Evolutionary conservation across 345 rosid species (phyloP).

Genomic region (Arabidopsis thaliana): DNA sequence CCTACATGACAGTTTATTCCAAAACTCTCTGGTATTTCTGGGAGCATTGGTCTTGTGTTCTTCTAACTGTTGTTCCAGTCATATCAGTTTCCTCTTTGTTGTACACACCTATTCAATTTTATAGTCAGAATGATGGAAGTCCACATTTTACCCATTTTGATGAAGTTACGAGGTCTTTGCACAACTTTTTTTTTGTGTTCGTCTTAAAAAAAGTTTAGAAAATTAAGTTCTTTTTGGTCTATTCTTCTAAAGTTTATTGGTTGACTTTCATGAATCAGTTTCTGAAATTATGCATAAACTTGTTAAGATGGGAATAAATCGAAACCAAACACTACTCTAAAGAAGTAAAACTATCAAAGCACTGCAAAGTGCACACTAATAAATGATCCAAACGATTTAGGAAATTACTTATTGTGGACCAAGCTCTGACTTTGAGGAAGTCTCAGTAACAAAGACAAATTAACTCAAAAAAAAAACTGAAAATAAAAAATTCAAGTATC

Average conservation of each 20-base stretch:
- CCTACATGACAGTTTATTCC: neutral
- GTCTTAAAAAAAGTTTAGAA: neutral
- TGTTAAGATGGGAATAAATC: neutral
- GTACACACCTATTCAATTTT: neutral
- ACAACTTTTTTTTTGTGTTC: neutral
- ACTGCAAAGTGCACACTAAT: neutral
- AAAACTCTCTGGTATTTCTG: neutral
- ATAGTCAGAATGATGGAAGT: neutral
- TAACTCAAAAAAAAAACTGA: neutral
- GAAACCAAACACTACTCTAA: neutral
- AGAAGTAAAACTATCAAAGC: neutral
- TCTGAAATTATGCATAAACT: neutral
- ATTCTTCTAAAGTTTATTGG: neutral
- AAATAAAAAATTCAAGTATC: slow-evolving; percentile 16
- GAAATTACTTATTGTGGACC: slow-evolving; percentile 26
- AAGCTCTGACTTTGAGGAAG: slow-evolving; percentile 28
- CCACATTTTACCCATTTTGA: neutral
- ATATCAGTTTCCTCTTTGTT: neutral
- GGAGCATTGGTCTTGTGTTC: slow-evolving; percentile 16
- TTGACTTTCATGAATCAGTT: neutral
- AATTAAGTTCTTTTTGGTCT: too few relatives aligned
- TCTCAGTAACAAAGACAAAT: slow-evolving; percentile 15
- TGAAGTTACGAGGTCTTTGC: neutral
- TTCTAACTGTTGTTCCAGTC: slow-evolving; percentile 15
- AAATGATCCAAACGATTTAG: slow-evolving; percentile 20